Evolutionary conservation across 2,329 filamentous ascomycete genomes (phyloP), one percentile per base, ranked within the genome.

Genomic region (Fusarium globosum): DNA sequence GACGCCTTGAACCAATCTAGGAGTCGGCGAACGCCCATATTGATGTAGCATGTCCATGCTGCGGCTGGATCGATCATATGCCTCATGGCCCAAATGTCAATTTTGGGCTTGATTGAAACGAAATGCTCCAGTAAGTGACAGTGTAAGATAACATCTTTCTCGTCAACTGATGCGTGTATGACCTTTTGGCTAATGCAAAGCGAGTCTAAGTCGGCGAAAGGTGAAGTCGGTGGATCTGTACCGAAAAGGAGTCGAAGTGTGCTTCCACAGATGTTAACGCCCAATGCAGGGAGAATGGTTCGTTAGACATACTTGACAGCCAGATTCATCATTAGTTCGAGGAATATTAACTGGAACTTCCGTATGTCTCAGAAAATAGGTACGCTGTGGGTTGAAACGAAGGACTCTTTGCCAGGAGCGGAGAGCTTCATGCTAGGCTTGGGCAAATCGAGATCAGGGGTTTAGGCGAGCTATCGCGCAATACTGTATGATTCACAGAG

Each of bases 31-130:
- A 66, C 58, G 13, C 58, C 65, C 43, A 65, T 62, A 41, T 77
- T 76, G 53, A 77, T 61, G 48, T 73, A 77, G 38, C 68, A 73
- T 6, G 18, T 67, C 73, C 73, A 77, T 21, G 69, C 68, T 35
- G 45, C 43, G 16, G 55, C 41, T 16, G 65, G 43, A 9, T 59
- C 15, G 4, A 65, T 35, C 18, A 18, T 14, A 9, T 65, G 41
- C 23, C 33, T 41, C 9, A 46, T 28, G 8, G 71, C 67, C 69
- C 75, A 76, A 7, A 35, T 51, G 16, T 52, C 48, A 16, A 71
- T 61, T 11, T 60, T 56, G 15, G 51, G 36, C 41, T 65, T 69
- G 42, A 53, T 55, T 5, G 45, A 35, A 18, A 59, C 61, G 26
- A 76, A 70, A 15, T 69, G 61, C 30, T 76, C 71, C 13, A 75